Evolutionary conservation across 352 stramenopile species (phyloP).

Genomic region (Phytophthora capsici): DNA sequence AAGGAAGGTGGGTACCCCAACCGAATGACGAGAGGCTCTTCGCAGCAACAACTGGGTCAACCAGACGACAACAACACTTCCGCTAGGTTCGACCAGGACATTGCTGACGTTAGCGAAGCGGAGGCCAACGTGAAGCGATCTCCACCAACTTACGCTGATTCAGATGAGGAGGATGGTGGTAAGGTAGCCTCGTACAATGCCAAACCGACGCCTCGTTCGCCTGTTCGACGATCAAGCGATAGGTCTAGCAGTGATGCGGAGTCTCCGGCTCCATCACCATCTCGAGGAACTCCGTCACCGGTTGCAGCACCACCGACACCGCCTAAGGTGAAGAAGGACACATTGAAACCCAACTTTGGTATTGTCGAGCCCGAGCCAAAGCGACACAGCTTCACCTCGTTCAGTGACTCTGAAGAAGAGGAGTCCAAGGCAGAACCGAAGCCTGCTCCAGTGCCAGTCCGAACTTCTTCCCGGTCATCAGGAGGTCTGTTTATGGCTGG

Average conservation of each 20-base stretch:
- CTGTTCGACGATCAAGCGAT: conserved; percentile 23
- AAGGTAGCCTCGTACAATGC: conserved; percentile 25
- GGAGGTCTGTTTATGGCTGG: conserved; percentile 60
- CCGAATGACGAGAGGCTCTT: conserved; percentile 39
- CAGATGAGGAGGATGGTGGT: conserved; percentile 34
- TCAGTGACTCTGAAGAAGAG: conserved; percentile 87
- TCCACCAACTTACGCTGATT: conserved; percentile 12
- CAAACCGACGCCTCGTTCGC: conserved; percentile 25
- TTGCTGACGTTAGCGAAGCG: conserved; percentile 32
- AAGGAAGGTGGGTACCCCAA: conserved; percentile 56
- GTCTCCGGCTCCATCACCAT: conserved; percentile 17
- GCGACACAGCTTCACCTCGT: conserved; percentile 85
- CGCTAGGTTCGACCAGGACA: conserved; percentile 49
- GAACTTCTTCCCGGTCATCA: conserved; percentile 44
- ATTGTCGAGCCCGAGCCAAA: conserved; percentile 72
- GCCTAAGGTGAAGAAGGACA: conserved; percentile 41
- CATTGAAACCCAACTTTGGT: conserved; percentile 71
- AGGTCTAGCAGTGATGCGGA: conserved; percentile 26
- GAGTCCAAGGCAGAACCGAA: conserved; percentile 78
- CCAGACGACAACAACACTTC: conserved; percentile 32
- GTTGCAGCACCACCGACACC: conserved; percentile 31
- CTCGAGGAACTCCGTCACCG: conserved; percentile 20
- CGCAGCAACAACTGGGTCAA: conserved; percentile 29
- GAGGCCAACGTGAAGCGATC: conserved; percentile 27
- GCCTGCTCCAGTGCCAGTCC: conserved; percentile 49